Percentiles rank a stretch among this genome's conserved stretches.
Conservation (phyloP, 805 yeast genomes). For the Lachancea thermotolerans region DNA sequence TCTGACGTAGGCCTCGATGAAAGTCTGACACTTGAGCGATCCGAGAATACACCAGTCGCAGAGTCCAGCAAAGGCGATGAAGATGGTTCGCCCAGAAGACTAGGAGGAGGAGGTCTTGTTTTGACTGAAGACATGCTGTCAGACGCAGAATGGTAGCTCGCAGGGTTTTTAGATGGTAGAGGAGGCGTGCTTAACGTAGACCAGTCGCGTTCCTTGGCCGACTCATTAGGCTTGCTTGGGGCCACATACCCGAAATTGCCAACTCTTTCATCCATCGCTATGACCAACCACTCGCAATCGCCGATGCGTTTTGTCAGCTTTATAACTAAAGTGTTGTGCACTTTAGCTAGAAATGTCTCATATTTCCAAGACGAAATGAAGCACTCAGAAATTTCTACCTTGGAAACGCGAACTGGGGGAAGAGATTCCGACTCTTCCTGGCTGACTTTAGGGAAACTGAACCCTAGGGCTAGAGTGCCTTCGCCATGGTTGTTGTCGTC, state of each 20-base stretch:
- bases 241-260: conserved; percentile 11
- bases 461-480: conserved; percentile 17
- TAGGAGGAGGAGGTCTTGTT: conserved; percentile 11
- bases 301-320: conserved; percentile 34
- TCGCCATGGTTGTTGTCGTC: conserved; percentile 16
- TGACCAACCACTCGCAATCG: conserved; percentile 35
- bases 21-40: neutral
- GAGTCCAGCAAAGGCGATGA: conserved; percentile 9
- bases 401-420: conserved; percentile 33
- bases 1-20: conserved; percentile 3
- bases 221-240: conserved; percentile 3
- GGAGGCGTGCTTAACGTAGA: neutral
- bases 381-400: conserved; percentile 35
- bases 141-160: neutral
- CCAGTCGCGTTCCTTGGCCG: neutral
- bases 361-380: conserved; percentile 37
- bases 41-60: conserved; percentile 3
- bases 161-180: neutral
- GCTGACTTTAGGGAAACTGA: conserved; percentile 5
- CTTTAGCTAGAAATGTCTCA: conserved; percentile 32
- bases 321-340: conserved; percentile 32
- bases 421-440: conserved; percentile 11
- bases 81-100: conserved; percentile 10
- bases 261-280: conserved; percentile 30
- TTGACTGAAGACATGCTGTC: conserved; percentile 4